Evolutionary conservation across 163 green algal genomes (phyloP), one percentile per base, ranked within the genome.

Genomic region (Picocystis sp.): DNA sequence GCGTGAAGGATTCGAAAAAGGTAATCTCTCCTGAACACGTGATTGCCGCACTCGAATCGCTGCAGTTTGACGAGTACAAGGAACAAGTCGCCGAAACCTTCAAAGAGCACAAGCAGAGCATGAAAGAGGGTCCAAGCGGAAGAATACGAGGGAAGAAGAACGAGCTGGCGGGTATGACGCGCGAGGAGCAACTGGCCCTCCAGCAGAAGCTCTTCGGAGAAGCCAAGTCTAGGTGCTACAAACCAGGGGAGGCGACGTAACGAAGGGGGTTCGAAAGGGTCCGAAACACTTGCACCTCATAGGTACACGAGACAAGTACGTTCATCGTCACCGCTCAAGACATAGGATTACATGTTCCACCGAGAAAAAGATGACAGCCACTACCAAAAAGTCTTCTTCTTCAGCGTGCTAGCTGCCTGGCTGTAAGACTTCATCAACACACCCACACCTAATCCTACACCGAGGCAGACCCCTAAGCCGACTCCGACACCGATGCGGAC

Each of bases 1-100:
- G 71, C 43, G 73, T 23, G 14, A 58, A 66, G 1, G 80, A 87
- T 35, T 58, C 76, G 15, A 81, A 83, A 57, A 70, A 64, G 21
- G 87, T 79, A 8, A 91, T 91, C 51, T 60, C 71, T 23, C 74
- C 81, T 1, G 81, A 86, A 54, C 76, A 87, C 60, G 79, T 91
- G 1, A 19, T 87, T 10, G 55, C 65, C 5, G 79, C 81, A 19
- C 53, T 89, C 3, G 47, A 64, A 12, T 57, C 76, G 46, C 53
- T 82, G 43, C 72, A 72, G 11, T 77, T 81, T 53, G 46, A 61
- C 43, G 55, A 71, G 9, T 80, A 45, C 35, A 38, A 57, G n/a
- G 41, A 50, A 15, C 21, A 33, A 13, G 45, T 62, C 46, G 19
- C 55, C 33, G 14, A 60, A 50, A 54, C 56, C 19, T 44, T 53